Base-by-base conservation (phyloP, 352 stramenopile genomes). In the Phytophthora fragariae region DNA sequence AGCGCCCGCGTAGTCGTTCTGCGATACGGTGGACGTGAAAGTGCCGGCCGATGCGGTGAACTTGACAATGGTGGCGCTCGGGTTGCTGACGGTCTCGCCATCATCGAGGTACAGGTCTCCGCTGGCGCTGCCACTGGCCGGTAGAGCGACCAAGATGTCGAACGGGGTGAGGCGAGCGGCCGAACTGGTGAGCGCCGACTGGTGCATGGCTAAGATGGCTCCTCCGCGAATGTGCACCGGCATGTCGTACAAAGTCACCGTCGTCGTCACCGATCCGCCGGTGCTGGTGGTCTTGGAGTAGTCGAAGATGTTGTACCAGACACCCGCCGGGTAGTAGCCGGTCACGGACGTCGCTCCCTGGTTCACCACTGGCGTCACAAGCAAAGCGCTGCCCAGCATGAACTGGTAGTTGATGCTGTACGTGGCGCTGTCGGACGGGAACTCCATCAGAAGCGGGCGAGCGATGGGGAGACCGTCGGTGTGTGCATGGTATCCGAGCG, bases 261-360 rank as follows among this genome's bases (percentile, higher is more conserved):
- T 21, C 49, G 70, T 80, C 5, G 71, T 81, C 12, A 77, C 52
- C 10, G 53, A 68, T 33, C 65, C 56, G 29, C 83, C 82, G 0
- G 55, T 73, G 31, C 64, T 81, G 17, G 75, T 54, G 5, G 83
- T 56, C 17, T 60, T 55, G 41, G 83, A 76, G 68, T 85, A 84
- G 65, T 83, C 70, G 33, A 91, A 91, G 29, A 91, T 63, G 62
- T 90, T 74, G 68, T 85, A 93, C 83, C 85, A 93, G 31, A 75
- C 68, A 7, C 82, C 83, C 0, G 60, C 31, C 0, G 81, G 83
- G 8, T 82, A 73, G 69, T 89, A 90, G 4, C 80, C 83, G 6
- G 68, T 85, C 6, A 89, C 72, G 0, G 61, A 67, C 1, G 76
- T 91, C 0, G 77, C 86, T 1, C 80, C 75, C 49, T 93, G 15